A percentile compares a stretch with the other conserved stretches of the same genome.
Conservation (phyloP, 345 rosid genomes). For the Sonneratia caseolaris region DNA sequence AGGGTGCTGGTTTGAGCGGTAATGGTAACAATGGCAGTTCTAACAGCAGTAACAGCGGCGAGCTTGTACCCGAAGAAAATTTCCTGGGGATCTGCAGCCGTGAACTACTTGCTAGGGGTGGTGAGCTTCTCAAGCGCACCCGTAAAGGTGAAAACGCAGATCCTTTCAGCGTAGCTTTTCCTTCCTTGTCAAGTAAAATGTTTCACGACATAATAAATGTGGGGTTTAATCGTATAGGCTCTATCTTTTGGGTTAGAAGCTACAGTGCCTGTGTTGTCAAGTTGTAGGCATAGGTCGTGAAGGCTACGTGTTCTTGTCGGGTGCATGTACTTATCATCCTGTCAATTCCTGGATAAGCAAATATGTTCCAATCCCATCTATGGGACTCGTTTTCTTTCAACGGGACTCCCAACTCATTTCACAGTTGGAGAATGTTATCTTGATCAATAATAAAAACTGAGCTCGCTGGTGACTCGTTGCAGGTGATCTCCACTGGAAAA, state of each 20-base stretch:
- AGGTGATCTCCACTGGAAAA: constrained; percentile 97
- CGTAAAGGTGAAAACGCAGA: constrained; percentile 56
- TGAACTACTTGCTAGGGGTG: constrained; percentile 84
- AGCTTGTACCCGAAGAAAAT: constrained; percentile 76
- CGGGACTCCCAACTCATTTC: neutral
- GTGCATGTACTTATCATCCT: neutral
- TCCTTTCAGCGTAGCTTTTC: neutral
- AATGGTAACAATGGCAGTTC: constrained; percentile 61
- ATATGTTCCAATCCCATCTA: neutral
- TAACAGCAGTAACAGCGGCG: constrained; percentile 70
- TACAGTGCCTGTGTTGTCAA: neutral
- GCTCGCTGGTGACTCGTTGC: constrained; percentile 10
- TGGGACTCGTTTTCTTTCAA: neutral
- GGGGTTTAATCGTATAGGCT: neutral
- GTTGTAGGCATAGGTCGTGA: neutral
- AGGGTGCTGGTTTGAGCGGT: constrained; percentile 35
- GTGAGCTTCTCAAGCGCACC: constrained; percentile 91
- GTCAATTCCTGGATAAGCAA: neutral
- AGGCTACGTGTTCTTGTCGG: neutral
- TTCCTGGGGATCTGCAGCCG: constrained; percentile 76
- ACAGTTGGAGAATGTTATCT: neutral
- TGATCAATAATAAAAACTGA: neutral
- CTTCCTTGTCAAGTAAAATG: neutral
- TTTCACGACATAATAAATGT: neutral
- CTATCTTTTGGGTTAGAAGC: neutral